Conservation (phyloP, 2,329 filamentous ascomycete species). For the Aspergillus sojae region DNA sequence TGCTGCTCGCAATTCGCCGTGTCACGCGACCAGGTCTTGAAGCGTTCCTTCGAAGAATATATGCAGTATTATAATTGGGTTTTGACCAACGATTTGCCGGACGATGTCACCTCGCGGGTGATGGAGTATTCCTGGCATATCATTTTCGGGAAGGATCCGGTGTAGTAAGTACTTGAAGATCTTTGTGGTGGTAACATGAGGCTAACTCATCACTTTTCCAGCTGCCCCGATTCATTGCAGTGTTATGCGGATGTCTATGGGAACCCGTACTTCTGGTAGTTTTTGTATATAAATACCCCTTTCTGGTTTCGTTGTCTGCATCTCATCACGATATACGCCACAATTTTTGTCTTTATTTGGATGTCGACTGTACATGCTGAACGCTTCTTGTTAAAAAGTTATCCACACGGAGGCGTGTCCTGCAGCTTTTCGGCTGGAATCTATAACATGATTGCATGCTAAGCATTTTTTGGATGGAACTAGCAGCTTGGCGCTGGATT, state of each 20-base stretch:
- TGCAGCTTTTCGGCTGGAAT: not conserved
- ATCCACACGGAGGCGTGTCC: not conserved
- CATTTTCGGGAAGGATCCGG: slow-evolving; percentile 37
- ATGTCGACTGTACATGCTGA: not conserved
- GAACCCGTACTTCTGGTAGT: slow-evolving; percentile 25
- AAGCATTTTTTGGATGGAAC: not conserved
- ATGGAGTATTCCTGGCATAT: slow-evolving; percentile 62
- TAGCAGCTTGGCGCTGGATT: slow-evolving; percentile 1
- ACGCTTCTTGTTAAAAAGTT: not conserved
- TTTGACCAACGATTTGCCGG: slow-evolving; percentile 46
- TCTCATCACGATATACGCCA: slow-evolving; percentile 14
- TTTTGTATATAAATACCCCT: slow-evolving; percentile 23
- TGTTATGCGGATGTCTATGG: slow-evolving; percentile 68
- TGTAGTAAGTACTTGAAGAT: slow-evolving; percentile 17
- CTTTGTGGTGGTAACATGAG: not conserved
- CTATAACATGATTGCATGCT: not conserved
- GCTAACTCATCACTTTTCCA: slow-evolving; percentile 32
- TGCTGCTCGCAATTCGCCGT: slow-evolving; percentile 70
- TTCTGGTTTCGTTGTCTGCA: slow-evolving; percentile 4
- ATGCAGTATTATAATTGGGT: slow-evolving; percentile 51
- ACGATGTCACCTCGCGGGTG: slow-evolving; percentile 52
- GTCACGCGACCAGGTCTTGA: slow-evolving; percentile 51
- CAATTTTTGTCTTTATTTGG: slow-evolving; percentile 6
- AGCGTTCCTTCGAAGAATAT: slow-evolving; percentile 49
- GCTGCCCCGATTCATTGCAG: slow-evolving; percentile 60